Evolutionary conservation across 345 rosid species (phyloP), one percentile per base, ranked within the genome.

Genomic region (Eutrema heterophyllum): DNA sequence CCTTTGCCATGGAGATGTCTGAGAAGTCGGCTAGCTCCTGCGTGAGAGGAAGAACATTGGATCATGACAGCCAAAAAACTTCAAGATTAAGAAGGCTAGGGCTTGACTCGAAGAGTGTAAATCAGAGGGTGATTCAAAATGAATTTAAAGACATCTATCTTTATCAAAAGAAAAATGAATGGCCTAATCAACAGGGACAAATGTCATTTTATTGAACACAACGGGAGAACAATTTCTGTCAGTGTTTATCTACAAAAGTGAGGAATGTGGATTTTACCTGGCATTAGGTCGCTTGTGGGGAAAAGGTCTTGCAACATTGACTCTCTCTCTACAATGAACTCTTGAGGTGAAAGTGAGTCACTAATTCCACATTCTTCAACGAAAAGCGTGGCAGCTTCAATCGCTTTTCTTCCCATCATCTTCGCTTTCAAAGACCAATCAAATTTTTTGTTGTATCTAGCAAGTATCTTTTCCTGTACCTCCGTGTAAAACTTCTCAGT

Each of bases 401-500:
- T 86, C 2, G 95, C 97, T 79, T 91, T 91, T 86, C 48, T 88
- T 15, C 98, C 98, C 97, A 94, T 91, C 98, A 94, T 88, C 81
- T 87, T 94, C 36, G 95, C 90, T 82, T 94, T 94, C 45, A 94
- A 92, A 73, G 88, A 84, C 96, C 96, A 91, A 58, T 94, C 95
- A 81, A 94, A 94, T 46, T 87, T 84, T 75, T 91, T 94, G 54
- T 88, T 88, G 79, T 83, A 94, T 78, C 95, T 86, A 61, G 91
- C 85, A 46, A 94, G 97, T 72, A 91, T 89, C 54, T 64, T 78
- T 64, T 91, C 97, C 79, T 88, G 96, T 6, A 94, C 97, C 81
- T 91, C 86, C 35, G 98, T 86, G 70, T 94, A 94, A 78, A 89
- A 94, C 75, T 83, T 91, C 81, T 94, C 98, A 0, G 97, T 94